These are phyloP conservation scores for Ophiostoma sp. DNA, from an alignment of 2,329 filamentous ascomycete species.

Conservation along the genomic window DNA sequence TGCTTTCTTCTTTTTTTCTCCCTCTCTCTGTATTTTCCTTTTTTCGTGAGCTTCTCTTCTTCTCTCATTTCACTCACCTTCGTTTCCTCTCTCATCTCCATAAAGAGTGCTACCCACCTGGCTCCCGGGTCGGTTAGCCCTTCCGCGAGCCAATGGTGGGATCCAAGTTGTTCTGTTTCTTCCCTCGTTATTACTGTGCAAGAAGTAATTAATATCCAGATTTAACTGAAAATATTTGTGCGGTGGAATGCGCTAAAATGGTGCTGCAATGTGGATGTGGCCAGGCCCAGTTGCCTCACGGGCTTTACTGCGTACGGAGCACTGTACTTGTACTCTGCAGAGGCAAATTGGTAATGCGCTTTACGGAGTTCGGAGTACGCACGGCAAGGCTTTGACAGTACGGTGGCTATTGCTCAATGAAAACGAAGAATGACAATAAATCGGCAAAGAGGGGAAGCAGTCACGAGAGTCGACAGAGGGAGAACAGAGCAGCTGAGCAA, in stretches of 20 bases:
- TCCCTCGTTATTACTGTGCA: no score
- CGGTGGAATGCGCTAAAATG: conserved; percentile 24
- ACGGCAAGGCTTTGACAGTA: not conserved
- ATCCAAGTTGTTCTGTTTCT: not conserved
- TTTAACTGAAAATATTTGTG: not conserved
- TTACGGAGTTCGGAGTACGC: no score
- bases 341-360: not conserved
- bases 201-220: not conserved
- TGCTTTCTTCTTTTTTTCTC: conserved; percentile 34
- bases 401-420: not conserved
- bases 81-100: not conserved
- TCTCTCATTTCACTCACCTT: not conserved
- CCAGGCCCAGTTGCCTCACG: not conserved
- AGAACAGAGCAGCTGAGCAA: not conserved
- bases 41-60: not conserved
- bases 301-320: not conserved
- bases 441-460: not conserved
- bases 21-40: not conserved
- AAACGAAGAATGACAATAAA: not conserved
- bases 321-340: not conserved
- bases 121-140: conserved; percentile 9
- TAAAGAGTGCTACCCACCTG: not conserved
- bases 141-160: conserved; percentile 6
- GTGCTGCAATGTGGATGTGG: conserved; percentile 19
- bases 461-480: not conserved